Evolutionary conservation across 2,329 filamentous ascomycete genomes (phyloP).

Genomic region (Cytospora chrysosperma): DNA sequence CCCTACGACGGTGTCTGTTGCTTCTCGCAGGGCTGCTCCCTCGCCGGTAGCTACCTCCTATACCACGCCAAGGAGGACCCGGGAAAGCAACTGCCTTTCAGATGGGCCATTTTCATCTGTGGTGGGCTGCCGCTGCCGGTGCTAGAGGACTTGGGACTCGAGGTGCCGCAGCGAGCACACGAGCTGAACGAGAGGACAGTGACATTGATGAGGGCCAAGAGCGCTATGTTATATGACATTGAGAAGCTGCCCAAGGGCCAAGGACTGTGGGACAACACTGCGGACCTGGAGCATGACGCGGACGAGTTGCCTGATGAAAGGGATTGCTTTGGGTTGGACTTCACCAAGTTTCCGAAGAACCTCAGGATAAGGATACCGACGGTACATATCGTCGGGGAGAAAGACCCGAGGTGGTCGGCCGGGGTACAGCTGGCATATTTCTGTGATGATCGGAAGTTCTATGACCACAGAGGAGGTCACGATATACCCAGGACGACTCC

Average conservation of each 20-base stretch:
- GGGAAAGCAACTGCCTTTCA: slow-evolving; percentile 35
- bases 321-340: slow-evolving; percentile 38
- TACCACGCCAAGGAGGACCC: slow-evolving; percentile 37
- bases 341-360: slow-evolving; percentile 33
- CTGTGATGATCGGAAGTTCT: slow-evolving; percentile 33
- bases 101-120: slow-evolving; percentile 41
- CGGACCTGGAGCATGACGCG: slow-evolving; percentile 34
- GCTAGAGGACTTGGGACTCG: slow-evolving; percentile 37
- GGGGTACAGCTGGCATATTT: slow-evolving; percentile 38
- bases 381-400: slow-evolving; percentile 37
- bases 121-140: slow-evolving; percentile 38
- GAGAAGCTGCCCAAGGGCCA: slow-evolving; percentile 29
- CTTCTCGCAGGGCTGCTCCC: slow-evolving; percentile 41
- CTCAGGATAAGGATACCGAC: slow-evolving; percentile 37
- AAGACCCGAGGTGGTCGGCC: slow-evolving; percentile 38
- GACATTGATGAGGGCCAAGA: slow-evolving; percentile 30
- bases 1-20: slow-evolving; percentile 38
- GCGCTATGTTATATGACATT: slow-evolving; percentile 29
- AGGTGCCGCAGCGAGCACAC: slow-evolving; percentile 34
- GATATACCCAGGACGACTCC: slow-evolving; percentile 38
- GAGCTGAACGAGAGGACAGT: slow-evolving; percentile 32
- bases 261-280: slow-evolving; percentile 37
- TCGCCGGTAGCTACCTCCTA: slow-evolving; percentile 41
- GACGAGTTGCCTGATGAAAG: slow-evolving; percentile 29
- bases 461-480: slow-evolving; percentile 39